Conservation (phyloP, 805 yeast species). For the Sungouiella thailandica region DNA sequence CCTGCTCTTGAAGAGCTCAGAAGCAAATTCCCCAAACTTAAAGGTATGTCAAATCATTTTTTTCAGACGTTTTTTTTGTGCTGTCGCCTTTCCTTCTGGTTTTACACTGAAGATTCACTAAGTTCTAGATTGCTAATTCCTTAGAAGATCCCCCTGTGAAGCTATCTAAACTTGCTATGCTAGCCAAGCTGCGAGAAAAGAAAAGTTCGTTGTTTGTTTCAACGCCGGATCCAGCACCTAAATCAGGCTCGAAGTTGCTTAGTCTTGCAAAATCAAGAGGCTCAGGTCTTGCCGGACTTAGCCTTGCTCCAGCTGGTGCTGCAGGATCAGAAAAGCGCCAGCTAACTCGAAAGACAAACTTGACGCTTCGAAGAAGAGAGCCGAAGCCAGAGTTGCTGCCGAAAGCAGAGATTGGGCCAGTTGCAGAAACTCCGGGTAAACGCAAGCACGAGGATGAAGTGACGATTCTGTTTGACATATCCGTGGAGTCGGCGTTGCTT, state of each 20-base stretch:
- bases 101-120: slow-evolving; percentile 4
- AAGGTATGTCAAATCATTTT: slow-evolving; percentile 42
- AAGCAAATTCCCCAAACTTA: slow-evolving; percentile 23
- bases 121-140: slow-evolving; percentile 15
- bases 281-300: not conserved
- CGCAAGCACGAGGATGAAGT: not conserved
- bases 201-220: not conserved
- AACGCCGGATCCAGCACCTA: not conserved
- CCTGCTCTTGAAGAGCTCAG: slow-evolving; percentile 47
- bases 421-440: not conserved
- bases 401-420: not conserved
- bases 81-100: not conserved
- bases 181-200: slow-evolving; percentile 11
- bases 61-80: slow-evolving; percentile 1
- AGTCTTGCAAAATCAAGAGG: slow-evolving; percentile 5
- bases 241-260: slow-evolving; percentile 5
- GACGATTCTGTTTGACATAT: slow-evolving; percentile 3
- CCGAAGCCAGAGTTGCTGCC: not conserved
- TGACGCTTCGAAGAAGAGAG: not conserved
- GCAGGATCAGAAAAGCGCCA: not conserved
- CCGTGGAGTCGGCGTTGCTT: slow-evolving; percentile 7
- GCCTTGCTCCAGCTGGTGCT: not conserved
- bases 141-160: slow-evolving; percentile 12
- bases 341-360: not conserved
- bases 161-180: slow-evolving; percentile 14